phyloP scores from a whole-genome alignment of 148 eudicot species.

The Rhododendron simsii region DNA sequence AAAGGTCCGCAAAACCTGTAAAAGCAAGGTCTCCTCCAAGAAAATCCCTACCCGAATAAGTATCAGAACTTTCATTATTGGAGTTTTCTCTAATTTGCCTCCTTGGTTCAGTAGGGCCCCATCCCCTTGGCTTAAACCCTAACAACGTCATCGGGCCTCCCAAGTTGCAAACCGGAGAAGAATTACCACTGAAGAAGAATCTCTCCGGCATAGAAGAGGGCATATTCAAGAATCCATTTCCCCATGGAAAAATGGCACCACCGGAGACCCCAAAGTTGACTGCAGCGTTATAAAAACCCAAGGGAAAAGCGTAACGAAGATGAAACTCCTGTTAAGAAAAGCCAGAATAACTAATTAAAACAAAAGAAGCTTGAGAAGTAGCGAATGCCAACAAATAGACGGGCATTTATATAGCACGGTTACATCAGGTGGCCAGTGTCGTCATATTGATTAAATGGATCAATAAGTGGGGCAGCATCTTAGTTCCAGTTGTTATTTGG shows the following conservation, averaged over 20 bases:
- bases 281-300: constrained; percentile 72
- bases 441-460: neutral
- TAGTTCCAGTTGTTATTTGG: neutral
- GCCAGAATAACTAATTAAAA: constrained; percentile 6
- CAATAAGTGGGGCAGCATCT: neutral
- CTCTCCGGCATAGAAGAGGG: constrained; percentile 72
- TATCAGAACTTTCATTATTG: constrained; percentile 25
- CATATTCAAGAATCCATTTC: constrained; percentile 51
- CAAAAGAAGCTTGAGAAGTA: neutral
- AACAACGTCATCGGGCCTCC: constrained; percentile 67
- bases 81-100: constrained; percentile 44
- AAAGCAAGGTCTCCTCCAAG: constrained; percentile 87
- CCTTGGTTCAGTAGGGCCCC: constrained; percentile 77
- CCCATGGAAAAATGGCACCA: constrained; percentile 80
- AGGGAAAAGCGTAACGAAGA: constrained; percentile 69
- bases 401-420: neutral
- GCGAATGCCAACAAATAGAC: neutral
- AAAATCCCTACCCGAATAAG: constrained; percentile 45
- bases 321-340: constrained; percentile 65
- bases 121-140: constrained; percentile 76
- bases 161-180: constrained; percentile 78
- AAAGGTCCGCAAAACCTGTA: constrained; percentile 84
- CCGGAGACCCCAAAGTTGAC: constrained; percentile 67
- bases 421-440: neutral
- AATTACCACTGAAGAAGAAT: constrained; percentile 82